Base-by-base conservation (phyloP, 2,329 filamentous ascomycete species). In the Phoma sp. region DNA sequence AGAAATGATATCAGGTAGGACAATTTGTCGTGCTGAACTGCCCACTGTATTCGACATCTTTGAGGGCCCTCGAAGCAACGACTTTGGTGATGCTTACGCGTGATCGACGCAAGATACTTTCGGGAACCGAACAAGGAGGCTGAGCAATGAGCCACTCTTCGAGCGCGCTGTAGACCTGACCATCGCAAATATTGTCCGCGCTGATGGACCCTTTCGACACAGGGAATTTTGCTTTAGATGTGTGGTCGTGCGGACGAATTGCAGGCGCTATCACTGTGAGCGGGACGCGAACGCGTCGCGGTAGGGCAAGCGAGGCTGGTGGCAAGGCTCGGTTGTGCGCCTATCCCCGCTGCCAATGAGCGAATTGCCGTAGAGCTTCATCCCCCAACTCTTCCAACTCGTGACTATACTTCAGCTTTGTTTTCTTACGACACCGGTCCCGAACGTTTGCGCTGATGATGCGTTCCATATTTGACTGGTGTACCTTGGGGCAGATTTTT, bases 41-140 rank as follows among this genome's bases (percentile, higher is more conserved):
- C 9, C 27, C 27, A 9, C 27, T 29, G 9, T 29, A 7, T 29
- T 6, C 27, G 18, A 29, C 9, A 29, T 9, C 8, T 11, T 24
- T 7, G 14, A 27, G 18, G 4, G 10, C 13, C 27, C 6, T 29
- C 27, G 27, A 29, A 29, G 10, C 25, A 11, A 8, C 7, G 10
- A 2, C 6, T 35, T 22, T n/a, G 10, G 10, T 7, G 10, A 22
- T 14, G 13, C 3, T 27, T 4, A 32, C 27, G 18, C 46, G 38
- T 13, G 11, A n/a, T 41, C 13, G 13, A 48, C 9, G 30, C 14
- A 24, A 2, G 32, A 33, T 13, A 11, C 13, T 7, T 32, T 50
- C 46, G 52, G 52, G n/a, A 14, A 46, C 52, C 52, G 52, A 55
- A 38, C 14, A 14, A n/a, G 32, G 25, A n/a, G 52, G 52, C 52